A percentile compares a stretch with the other conserved stretches of the same genome.
phyloP scores from a whole-genome alignment of 352 stramenopile genomes.

The Pythium periplocum region DNA sequence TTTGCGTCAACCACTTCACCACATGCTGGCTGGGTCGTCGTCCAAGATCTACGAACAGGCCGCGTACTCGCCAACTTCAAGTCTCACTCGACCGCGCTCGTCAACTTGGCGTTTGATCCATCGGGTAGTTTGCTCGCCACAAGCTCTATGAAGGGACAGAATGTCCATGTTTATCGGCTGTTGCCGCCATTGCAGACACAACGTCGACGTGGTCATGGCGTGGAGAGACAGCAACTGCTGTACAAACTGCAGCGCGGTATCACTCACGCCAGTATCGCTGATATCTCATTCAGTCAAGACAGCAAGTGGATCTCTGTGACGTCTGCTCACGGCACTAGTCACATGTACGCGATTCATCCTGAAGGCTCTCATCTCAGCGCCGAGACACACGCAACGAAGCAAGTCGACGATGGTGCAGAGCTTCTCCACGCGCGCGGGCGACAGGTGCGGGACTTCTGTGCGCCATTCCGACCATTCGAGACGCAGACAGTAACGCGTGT shows the following conservation, averaged over 20 bases:
- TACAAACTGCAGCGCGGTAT: slow-evolving; percentile 88
- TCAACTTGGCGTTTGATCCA: slow-evolving; percentile 71
- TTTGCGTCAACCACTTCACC: slow-evolving; percentile 15
- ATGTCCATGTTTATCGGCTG: slow-evolving; percentile 80
- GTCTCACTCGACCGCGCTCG: slow-evolving; percentile 67
- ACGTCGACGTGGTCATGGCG: slow-evolving; percentile 10
- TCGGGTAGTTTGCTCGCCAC: slow-evolving; percentile 73
- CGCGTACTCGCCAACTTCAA: slow-evolving; percentile 68
- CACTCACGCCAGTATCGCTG: slow-evolving; percentile 78
- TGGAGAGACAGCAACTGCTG: slow-evolving; percentile 43
- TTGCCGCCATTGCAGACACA: slow-evolving; percentile 43
- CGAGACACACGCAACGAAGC: slow-evolving; percentile 56
- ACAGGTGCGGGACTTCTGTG: slow-evolving; percentile 72
- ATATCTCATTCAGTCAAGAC: slow-evolving; percentile 80
- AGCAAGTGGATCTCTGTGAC: slow-evolving; percentile 85
- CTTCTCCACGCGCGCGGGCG: slow-evolving; percentile 9
- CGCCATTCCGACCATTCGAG: slow-evolving; percentile 54
- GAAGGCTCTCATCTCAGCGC: slow-evolving; percentile 62
- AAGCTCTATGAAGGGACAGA: slow-evolving; percentile 81
- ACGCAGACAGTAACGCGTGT: slow-evolving; percentile 63
- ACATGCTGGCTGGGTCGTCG: slow-evolving; percentile 50
- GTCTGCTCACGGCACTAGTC: slow-evolving; percentile 78
- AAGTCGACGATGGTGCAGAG: slow-evolving; percentile 1
- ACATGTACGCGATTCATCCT: slow-evolving; percentile 77
- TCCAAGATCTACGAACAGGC: slow-evolving; percentile 61